A percentile compares a stretch with the other conserved stretches of the same genome.
Conservation (phyloP, 176 grass and related monocot species). For the Elymus sibiricus region DNA sequence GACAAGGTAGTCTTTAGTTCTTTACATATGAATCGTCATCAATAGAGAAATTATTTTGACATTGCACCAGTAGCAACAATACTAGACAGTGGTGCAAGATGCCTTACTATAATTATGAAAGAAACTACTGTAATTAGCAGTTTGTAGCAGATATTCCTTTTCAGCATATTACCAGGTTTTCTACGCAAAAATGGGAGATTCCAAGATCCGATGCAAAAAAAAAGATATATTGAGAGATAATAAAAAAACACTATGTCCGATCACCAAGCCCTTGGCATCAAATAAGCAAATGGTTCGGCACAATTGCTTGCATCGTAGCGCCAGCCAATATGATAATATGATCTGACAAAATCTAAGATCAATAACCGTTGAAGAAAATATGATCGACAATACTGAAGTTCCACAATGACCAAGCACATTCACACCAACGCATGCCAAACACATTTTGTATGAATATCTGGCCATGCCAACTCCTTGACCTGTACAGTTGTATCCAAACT, state of each 20-base stretch:
- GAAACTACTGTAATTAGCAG: neutral
- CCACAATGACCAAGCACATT: slow-evolving; percentile 30
- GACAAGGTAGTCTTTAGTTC: neutral
- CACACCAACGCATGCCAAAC: slow-evolving; percentile 27
- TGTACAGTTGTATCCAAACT: neutral
- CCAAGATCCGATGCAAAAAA: too few relatives aligned
- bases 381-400: neutral
- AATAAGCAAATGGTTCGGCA: neutral
- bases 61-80: neutral
- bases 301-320: neutral
- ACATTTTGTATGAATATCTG: neutral
- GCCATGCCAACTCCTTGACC: neutral
- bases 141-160: neutral
- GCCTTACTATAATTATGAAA: neutral
- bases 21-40: slow-evolving; percentile 23
- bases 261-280: neutral
- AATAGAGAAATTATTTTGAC: neutral
- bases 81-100: neutral
- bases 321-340: neutral
- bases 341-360: slow-evolving; percentile 10
- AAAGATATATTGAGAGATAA: neutral
- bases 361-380: slow-evolving; percentile 11
- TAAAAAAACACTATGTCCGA: neutral
- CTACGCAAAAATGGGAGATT: too few relatives aligned
- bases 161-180: too few relatives aligned